phyloP scores from a whole-genome alignment of 345 rosid species.

The Bruguiera sexangula region DNA sequence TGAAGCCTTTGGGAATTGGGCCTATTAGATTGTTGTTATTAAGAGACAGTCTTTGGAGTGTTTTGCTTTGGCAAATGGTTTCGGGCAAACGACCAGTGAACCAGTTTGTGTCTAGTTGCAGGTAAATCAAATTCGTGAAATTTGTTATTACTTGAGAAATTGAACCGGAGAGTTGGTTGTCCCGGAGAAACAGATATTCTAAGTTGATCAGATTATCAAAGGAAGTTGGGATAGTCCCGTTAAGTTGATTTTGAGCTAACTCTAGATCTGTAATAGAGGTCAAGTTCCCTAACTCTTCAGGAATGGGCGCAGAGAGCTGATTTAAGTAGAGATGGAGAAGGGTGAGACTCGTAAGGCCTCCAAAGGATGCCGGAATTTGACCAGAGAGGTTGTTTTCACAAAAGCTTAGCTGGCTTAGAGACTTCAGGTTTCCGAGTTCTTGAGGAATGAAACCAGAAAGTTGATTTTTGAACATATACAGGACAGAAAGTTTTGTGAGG shows the following conservation, averaged over 20 bases:
- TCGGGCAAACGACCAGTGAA: slow-evolving; percentile 19
- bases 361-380: slow-evolving; percentile 9
- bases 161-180: slow-evolving; percentile 4
- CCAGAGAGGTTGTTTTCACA: slow-evolving; percentile 22
- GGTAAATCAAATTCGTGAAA: neutral
- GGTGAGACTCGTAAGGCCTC: neutral
- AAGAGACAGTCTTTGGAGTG: neutral
- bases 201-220: slow-evolving; percentile 11
- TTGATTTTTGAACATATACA: too few relatives aligned
- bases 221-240: neutral
- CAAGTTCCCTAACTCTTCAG: neutral
- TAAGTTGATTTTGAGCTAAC: neutral
- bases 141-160: slow-evolving; percentile 7
- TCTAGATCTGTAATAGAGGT: neutral
- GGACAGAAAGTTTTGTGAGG: too few relatives aligned
- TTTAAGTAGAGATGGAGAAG: neutral
- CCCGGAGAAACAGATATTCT: neutral
- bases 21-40: neutral
- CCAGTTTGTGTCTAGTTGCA: neutral
- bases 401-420: too few relatives aligned
- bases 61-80: slow-evolving; percentile 6
- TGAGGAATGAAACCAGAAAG: neutral
- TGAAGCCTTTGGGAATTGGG: slow-evolving; percentile 11
- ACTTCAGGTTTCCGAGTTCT: slow-evolving; percentile 8
- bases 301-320: neutral